A percentile compares a stretch with the other conserved stretches of the same genome.
Evolutionary conservation across 768 basidiomycete species (phyloP).

Genomic region (Lactifluus echinatus): DNA sequence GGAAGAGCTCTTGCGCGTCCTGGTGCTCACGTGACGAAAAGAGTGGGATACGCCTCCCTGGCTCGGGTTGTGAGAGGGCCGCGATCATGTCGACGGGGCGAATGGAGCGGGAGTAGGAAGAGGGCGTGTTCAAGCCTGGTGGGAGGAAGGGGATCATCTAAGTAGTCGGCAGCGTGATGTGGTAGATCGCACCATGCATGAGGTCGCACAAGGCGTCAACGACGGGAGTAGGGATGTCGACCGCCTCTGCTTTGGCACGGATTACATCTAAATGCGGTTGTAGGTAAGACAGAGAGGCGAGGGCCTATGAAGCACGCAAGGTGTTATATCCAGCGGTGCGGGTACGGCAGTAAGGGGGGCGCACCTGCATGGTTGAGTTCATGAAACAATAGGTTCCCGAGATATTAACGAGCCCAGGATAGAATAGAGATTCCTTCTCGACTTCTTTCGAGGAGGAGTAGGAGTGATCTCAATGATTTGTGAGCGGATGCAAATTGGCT

Average conservation of each 20-base stretch:
- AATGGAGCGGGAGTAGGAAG: conserved; percentile 47
- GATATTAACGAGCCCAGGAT: conserved; percentile 90
- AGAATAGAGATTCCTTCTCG: conserved; percentile 39
- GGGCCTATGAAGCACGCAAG: conserved; percentile 45
- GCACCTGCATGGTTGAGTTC: conserved; percentile 88
- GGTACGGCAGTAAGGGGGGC: background rate
- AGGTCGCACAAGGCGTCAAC: conserved; percentile 72
- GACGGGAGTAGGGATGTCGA: conserved; percentile 80
- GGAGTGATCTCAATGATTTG: background rate
- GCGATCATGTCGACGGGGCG: conserved; percentile 67
- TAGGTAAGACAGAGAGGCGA: conserved; percentile 80
- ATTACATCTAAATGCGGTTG: conserved; percentile 72
- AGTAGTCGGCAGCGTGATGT: conserved; percentile 17
- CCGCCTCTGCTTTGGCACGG: conserved; percentile 63
- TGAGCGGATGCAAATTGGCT: background rate
- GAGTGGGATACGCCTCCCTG: conserved; percentile 50
- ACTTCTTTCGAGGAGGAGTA: background rate
- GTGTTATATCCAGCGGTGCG: conserved; percentile 5
- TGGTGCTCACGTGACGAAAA: conserved; percentile 92
- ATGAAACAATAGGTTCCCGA: conserved; percentile 97
- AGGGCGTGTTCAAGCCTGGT: conserved; percentile 58
- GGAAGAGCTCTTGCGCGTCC: conserved; percentile 97
- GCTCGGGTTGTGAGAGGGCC: conserved; percentile 49
- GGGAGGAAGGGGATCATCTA: background rate
- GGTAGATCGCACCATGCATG: conserved; percentile 43